Base-by-base conservation (phyloP, 768 basidiomycete species). In the Mycena venus region DNA sequence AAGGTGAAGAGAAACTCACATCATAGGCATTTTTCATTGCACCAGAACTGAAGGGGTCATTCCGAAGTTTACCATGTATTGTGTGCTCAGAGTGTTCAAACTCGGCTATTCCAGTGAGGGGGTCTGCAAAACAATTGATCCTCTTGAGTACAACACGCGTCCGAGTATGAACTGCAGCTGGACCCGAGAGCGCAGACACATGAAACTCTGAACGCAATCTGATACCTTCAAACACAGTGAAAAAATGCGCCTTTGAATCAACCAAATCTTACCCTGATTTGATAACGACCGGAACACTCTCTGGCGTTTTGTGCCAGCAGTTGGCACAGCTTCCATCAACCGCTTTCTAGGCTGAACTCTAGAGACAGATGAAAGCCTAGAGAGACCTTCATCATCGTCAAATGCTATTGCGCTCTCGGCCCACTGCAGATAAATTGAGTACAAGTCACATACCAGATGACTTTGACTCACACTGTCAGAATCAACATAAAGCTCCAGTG, bases 11-110 rank as follows among this genome's bases (percentile, higher is more conserved):
- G n/a, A n/a, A n/a, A n/a, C n/a, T n/a, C n/a, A n/a, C n/a, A n/a
- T n/a, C n/a, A n/a, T n/a, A n/a, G n/a, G n/a, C 60, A 40, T 61
- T 9, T 61, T 40, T 61, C 60, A 61, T 61, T 25, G 38, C 60
- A 23, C 60, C 60, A 12, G 60, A 40, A 61, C 60, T 42, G 36
- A 61, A 61, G 38, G 60, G 60, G 38, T 25, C n/a, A 27, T 61
- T 25, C 19, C 60, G 60, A 36, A 61, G n/a, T 42, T 61, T 61
- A 19, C 60, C 60, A 10, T 40, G 23, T 2, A 61, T 31, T 2
- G 27, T 38, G 6, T 61, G n/a, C 6, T 40, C 38, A 17, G 60
- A 61, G 38, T 25, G 23, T 61, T 61, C 60, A 29, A 61, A 61
- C 60, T 61, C 60, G 4, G 60, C 7, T 2, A 27, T 17, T 15